Conservation (phyloP, 2,329 filamentous ascomycete species). For the Moelleriella libera region DNA sequence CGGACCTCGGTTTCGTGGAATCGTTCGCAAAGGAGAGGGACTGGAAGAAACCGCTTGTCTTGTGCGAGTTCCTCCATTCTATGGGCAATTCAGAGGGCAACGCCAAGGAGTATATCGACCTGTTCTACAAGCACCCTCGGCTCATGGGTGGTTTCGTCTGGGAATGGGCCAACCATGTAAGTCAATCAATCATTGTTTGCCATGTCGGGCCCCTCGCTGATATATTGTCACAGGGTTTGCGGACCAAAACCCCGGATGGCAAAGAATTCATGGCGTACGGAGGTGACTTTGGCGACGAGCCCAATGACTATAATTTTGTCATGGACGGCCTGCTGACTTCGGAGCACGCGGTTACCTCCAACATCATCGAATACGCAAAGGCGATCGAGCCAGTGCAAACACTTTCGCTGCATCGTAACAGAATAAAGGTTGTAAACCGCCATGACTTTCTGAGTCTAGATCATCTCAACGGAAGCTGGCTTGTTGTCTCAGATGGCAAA, state of each 20-base stretch:
- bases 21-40: conserved; percentile 23
- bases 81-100: conserved; percentile 63
- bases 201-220: neutral
- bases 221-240: conserved; percentile 18
- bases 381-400: conserved; percentile 44
- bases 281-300: conserved; percentile 46
- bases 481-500: conserved; percentile 23
- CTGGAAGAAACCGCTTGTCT: conserved; percentile 42
- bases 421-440: conserved; percentile 33
- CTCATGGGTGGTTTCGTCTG: conserved; percentile 51
- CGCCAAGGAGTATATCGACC: conserved; percentile 51
- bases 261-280: conserved; percentile 41
- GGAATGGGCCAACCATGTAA: conserved; percentile 46
- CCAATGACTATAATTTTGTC: conserved; percentile 45
- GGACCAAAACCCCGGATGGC: conserved; percentile 26
- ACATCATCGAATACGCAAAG: conserved; percentile 40
- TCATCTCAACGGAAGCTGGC: conserved; percentile 30
- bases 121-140: conserved; percentile 38
- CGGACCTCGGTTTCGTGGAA: conserved; percentile 30
- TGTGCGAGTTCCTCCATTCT: conserved; percentile 42
- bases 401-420: conserved; percentile 24
- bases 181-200: neutral
- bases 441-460: conserved; percentile 40
- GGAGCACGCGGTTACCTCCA: conserved; percentile 35
- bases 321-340: conserved; percentile 36